Conservation (phyloP, 495 filamentous ascomycete genomes). For the Cairneyella variabilis region DNA sequence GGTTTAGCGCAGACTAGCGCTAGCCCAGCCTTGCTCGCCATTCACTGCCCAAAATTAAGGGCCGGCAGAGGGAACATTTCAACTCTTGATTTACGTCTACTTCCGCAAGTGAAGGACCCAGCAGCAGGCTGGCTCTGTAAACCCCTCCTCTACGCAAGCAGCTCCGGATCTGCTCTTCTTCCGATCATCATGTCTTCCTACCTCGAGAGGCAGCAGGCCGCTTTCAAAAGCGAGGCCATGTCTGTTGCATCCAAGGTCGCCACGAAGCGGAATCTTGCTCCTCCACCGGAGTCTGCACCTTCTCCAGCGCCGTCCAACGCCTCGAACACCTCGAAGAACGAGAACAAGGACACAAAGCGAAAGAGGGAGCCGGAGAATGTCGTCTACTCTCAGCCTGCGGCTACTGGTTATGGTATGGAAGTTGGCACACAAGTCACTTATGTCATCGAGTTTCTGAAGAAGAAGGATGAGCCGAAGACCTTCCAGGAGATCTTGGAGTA, state of each 20-base stretch:
- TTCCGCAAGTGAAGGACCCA: too few relatives aligned
- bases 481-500: constrained; percentile 73
- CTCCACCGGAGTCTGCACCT: constrained; percentile 36
- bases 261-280: constrained; percentile 40
- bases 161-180: background rate
- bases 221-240: constrained; percentile 43
- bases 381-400: constrained; percentile 73
- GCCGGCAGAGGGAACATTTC: too few relatives aligned
- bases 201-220: constrained; percentile 44
- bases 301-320: constrained; percentile 37
- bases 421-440: constrained; percentile 82
- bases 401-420: constrained; percentile 72
- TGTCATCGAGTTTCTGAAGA: constrained; percentile 79
- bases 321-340: constrained; percentile 43
- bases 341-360: constrained; percentile 48
- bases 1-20: too few relatives aligned
- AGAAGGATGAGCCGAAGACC: constrained; percentile 65
- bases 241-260: constrained; percentile 44
- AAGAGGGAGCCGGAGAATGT: constrained; percentile 50
- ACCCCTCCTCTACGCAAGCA: too few relatives aligned
- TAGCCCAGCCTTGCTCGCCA: too few relatives aligned
- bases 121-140: too few relatives aligned
- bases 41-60: too few relatives aligned
- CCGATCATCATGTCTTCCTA: constrained; percentile 42
- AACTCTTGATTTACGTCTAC: too few relatives aligned